Conservation (phyloP, 192 early-diverging fungal species). For the Mortierella antarctica region DNA sequence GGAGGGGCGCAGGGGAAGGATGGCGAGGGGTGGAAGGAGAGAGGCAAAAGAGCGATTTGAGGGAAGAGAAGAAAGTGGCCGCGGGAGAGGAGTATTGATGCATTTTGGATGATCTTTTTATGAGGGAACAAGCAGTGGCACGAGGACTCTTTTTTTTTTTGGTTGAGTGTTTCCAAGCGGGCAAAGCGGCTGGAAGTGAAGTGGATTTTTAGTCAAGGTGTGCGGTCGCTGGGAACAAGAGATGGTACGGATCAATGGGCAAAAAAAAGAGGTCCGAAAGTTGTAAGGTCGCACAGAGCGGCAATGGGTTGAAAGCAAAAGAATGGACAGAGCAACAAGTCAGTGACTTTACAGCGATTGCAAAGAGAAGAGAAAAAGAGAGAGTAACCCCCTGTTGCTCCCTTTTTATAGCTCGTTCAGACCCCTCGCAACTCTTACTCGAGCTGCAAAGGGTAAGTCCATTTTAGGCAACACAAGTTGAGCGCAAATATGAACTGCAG, state of each 20-base stretch:
- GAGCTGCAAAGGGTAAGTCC: too few relatives aligned
- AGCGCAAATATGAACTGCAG: too few relatives aligned
- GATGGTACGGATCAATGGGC: too few relatives aligned
- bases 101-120: background rate
- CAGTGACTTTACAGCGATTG: background rate
- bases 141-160: too few relatives aligned
- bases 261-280: too few relatives aligned
- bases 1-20: background rate
- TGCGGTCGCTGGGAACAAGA: too few relatives aligned
- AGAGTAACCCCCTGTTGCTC: background rate
- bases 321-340: background rate
- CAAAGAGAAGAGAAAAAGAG: background rate
- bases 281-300: too few relatives aligned
- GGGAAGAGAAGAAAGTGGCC: constrained; percentile 2
- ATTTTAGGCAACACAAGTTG: too few relatives aligned
- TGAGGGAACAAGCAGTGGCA: background rate
- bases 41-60: constrained; percentile 4
- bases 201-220: too few relatives aligned
- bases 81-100: background rate
- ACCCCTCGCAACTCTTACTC: background rate
- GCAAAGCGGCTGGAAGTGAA: too few relatives aligned
- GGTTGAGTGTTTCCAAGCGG: too few relatives aligned
- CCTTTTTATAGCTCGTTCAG: background rate
- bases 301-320: too few relatives aligned
- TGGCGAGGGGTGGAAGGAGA: background rate